Conservation (phyloP, 2,329 filamentous ascomycete genomes). For the Aureobasidium lini region DNA sequence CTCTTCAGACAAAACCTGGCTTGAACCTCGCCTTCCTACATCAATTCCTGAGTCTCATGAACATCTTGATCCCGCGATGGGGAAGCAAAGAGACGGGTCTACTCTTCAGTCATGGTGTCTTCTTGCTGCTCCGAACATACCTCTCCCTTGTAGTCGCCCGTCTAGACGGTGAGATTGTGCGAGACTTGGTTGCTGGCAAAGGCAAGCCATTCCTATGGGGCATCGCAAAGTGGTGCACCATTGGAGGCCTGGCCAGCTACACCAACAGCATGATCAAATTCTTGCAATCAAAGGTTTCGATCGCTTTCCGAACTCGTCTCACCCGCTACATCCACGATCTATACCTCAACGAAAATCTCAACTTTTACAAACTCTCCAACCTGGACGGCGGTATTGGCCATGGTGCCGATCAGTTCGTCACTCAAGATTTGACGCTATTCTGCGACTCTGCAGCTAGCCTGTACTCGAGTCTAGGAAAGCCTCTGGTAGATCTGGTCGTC, state of each 20-base stretch:
- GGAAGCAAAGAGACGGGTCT: constrained; percentile 91
- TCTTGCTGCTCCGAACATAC: constrained; percentile 87
- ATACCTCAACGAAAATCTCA: constrained; percentile 88
- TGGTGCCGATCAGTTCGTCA: constrained; percentile 93
- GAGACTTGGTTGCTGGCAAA: constrained; percentile 91
- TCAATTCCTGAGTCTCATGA: constrained; percentile 90
- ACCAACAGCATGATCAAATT: constrained; percentile 99
- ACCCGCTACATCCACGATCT: constrained; percentile 96
- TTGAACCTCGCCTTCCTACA: constrained; percentile 93
- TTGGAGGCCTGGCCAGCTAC: constrained; percentile 89
- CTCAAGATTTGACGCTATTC: constrained; percentile 91
- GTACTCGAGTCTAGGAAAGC: constrained; percentile 96
- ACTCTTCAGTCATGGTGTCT: constrained; percentile 78
- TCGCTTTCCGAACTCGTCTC: constrained; percentile 89
- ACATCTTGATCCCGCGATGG: constrained; percentile 96
- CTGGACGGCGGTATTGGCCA: constrained; percentile 88
- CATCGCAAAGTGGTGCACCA: constrained; percentile 87
- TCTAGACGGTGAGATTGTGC: constrained; percentile 89
- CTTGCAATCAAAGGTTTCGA: constrained; percentile 94
- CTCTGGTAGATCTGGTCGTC: constrained; percentile 90
- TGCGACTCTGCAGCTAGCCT: constrained; percentile 85
- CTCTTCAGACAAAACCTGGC: constrained; percentile 84
- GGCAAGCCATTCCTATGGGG: constrained; percentile 83
- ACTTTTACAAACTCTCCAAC: constrained; percentile 93
- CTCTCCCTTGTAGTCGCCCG: constrained; percentile 87